A percentile compares a stretch with the other conserved stretches of the same genome.
Evolutionary conservation across 768 basidiomycete species (phyloP).

Genomic region (Leccinum olivaceopallidum): DNA sequence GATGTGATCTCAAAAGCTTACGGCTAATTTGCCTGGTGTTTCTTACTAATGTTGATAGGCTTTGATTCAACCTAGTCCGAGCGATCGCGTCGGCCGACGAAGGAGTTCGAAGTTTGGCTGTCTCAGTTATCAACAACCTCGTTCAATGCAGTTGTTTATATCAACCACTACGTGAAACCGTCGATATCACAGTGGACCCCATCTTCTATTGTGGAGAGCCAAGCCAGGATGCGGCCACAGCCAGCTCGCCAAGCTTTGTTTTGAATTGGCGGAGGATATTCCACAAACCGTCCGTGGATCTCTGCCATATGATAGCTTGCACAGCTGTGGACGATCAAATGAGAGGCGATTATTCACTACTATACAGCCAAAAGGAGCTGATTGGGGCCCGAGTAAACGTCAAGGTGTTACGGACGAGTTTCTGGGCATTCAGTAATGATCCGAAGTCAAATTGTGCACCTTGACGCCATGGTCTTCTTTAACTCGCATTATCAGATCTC

Average conservation of each 20-base stretch:
- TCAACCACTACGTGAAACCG: too few species aligned
- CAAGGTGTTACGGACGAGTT: background rate
- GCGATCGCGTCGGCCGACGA: conserved; percentile 22
- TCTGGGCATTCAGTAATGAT: background rate
- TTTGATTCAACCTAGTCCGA: background rate
- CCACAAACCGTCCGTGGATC: background rate
- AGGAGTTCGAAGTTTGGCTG: conserved; percentile 6
- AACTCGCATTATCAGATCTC: too few species aligned
- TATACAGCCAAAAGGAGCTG: background rate
- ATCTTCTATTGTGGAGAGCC: background rate
- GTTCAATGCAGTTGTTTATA: background rate
- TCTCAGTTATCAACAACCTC: background rate
- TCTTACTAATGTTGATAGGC: too few species aligned
- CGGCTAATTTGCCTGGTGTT: background rate
- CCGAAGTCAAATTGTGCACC: background rate
- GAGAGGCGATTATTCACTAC: background rate
- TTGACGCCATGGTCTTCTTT: too few species aligned
- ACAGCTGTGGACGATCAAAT: background rate
- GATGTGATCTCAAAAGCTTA: conserved; percentile 2
- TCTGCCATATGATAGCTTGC: too few species aligned
- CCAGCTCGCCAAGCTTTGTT: background rate
- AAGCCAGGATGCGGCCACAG: background rate
- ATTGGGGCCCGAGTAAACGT: background rate
- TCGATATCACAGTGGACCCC: too few species aligned
- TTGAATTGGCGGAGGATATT: background rate